Evolutionary conservation across 768 basidiomycete genomes (phyloP).

Genomic region (Auriscalpium orientale): DNA sequence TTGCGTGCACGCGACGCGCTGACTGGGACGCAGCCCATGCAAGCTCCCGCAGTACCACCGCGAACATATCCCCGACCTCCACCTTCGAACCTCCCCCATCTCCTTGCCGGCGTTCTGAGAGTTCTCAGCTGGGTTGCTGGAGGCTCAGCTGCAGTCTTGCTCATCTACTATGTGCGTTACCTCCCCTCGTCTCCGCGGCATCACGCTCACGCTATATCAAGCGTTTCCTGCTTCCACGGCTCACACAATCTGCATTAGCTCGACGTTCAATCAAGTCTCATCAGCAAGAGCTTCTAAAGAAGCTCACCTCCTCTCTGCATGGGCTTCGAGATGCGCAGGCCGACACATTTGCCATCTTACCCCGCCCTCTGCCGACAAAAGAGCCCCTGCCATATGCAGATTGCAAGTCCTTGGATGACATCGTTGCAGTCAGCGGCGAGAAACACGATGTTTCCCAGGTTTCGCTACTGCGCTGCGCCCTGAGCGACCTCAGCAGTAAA

Average conservation of each 20-base stretch:
- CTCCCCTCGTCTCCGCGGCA: neutral
- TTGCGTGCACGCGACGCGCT: constrained; percentile 13
- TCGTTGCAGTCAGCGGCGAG: constrained; percentile 19
- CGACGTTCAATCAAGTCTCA: constrained; percentile 55
- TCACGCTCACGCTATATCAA: constrained; percentile 21
- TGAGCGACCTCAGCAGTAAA: constrained; percentile 41
- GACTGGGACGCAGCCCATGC: constrained; percentile 13
- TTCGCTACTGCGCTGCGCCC: constrained; percentile 56
- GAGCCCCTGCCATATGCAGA: constrained; percentile 39
- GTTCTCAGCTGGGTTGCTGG: constrained; percentile 62
- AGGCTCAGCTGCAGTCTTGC: constrained; percentile 46
- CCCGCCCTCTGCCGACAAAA: constrained; percentile 40
- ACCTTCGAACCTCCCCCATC: constrained; percentile 60
- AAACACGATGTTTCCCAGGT: constrained; percentile 35
- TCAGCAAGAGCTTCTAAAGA: constrained; percentile 47
- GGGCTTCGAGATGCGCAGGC: constrained; percentile 48
- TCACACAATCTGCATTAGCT: constrained; percentile 50
- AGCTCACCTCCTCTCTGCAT: constrained; percentile 48
- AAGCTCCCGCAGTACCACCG: constrained; percentile 52
- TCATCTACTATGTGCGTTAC: constrained; percentile 59
- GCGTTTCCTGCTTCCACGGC: constrained; percentile 64
- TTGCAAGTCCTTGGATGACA: constrained; percentile 39
- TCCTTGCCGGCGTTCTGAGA: constrained; percentile 54
- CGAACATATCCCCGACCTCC: constrained; percentile 65
- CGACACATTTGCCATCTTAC: constrained; percentile 49